A percentile compares a stretch with the other conserved stretches of the same genome.
Conservation (phyloP, 2,329 filamentous ascomycete species). For the Teratosphaeria zuluensis region DNA sequence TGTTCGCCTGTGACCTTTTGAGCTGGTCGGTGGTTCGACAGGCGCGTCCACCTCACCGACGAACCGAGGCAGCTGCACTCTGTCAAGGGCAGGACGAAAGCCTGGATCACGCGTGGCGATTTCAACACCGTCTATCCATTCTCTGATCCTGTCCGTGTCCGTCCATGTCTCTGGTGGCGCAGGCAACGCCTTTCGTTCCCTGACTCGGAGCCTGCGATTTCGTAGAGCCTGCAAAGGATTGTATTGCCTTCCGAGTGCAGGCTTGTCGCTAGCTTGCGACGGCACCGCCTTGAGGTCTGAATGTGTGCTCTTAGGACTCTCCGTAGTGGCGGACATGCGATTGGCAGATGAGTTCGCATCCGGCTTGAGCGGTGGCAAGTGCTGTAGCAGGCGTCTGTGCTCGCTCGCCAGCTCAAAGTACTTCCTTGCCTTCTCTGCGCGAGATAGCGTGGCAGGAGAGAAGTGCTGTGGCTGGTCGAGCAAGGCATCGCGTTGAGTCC, state of each 20-base stretch:
- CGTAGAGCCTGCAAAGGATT: constrained; percentile 90
- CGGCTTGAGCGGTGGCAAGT: constrained; percentile 62
- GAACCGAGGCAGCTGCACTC: constrained; percentile 19
- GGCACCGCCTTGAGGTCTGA: constrained; percentile 30
- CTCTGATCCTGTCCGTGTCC: constrained; percentile 59
- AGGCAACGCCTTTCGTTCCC: constrained; percentile 66
- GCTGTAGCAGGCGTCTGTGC: constrained; percentile 69
- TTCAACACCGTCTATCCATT: constrained; percentile 67
- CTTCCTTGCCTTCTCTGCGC: constrained; percentile 74
- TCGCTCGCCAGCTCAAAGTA: constrained; percentile 80
- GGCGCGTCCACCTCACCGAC: constrained; percentile 14
- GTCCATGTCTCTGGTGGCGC: constrained; percentile 68
- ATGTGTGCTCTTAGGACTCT: constrained; percentile 31
- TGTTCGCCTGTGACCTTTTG: constrained; percentile 24
- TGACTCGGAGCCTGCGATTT: constrained; percentile 74
- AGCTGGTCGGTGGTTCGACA: constrained; percentile 2
- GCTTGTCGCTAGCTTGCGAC: constrained; percentile 27
- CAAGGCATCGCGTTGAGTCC: background rate
- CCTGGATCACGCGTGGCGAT: constrained; percentile 30
- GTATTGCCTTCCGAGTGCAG: constrained; percentile 59
- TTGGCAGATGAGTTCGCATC: constrained; percentile 34
- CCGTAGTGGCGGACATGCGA: constrained; percentile 29
- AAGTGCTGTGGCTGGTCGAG: constrained; percentile 52
- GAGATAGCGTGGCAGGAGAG: constrained; percentile 67
- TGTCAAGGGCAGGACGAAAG: constrained; percentile 29